Conservation (phyloP, 495 filamentous ascomycete genomes). For the Xanthoparmelia taractica region DNA sequence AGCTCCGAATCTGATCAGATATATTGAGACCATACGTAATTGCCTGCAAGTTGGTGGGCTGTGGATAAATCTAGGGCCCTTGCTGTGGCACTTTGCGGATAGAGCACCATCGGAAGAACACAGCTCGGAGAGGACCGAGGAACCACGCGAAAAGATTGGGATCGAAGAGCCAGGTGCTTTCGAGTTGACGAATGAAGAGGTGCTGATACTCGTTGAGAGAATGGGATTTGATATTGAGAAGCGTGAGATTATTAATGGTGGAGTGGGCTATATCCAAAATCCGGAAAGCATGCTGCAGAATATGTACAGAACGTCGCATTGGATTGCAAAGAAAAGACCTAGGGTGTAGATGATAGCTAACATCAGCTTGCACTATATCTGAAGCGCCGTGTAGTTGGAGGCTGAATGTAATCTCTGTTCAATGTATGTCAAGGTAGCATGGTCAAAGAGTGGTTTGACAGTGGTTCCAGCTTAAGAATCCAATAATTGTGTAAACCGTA, state of each 20-base stretch:
- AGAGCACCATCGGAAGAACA: slow-evolving; percentile 15
- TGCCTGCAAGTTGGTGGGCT: slow-evolving; percentile 72
- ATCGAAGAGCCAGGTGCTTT: slow-evolving; percentile 77
- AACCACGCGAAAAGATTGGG: slow-evolving; percentile 27
- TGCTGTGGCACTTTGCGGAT: slow-evolving; percentile 82
- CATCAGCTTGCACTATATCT: not conserved
- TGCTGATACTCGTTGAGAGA: slow-evolving; percentile 62
- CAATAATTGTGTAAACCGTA: not conserved
- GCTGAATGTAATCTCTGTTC: no score
- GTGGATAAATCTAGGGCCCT: slow-evolving; percentile 82
- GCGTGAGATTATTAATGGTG: slow-evolving; percentile 33
- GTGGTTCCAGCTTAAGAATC: not conserved
- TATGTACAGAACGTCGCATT: slow-evolving; percentile 66
- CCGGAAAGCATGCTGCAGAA: slow-evolving; percentile 75
- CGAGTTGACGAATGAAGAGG: slow-evolving; percentile 82
- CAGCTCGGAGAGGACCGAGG: slow-evolving; percentile 12
- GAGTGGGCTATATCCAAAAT: slow-evolving; percentile 79
- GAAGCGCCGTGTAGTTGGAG: no score
- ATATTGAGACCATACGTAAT: slow-evolving; percentile 71
- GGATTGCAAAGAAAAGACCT: slow-evolving; percentile 69
- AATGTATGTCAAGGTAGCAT: no score
- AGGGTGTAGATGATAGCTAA: not conserved
- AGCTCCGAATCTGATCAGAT: slow-evolving; percentile 82
- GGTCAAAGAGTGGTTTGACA: not conserved
- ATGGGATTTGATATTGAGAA: slow-evolving; percentile 63